phyloP scores from a whole-genome alignment of 73 alveolate species.

The Blepharisma japonicum region DNA sequence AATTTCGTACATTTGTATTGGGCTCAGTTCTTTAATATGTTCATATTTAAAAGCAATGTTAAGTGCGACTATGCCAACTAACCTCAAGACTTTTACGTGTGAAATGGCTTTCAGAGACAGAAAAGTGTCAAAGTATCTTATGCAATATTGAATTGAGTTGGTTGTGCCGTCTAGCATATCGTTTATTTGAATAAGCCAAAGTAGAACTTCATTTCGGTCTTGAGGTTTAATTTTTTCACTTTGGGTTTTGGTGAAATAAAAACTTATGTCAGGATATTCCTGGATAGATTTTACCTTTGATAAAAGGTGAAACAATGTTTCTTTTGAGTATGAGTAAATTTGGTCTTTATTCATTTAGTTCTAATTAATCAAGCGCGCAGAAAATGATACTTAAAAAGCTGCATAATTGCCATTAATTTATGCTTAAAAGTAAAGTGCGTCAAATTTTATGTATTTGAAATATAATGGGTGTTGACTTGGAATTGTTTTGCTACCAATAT shows the following conservation, averaged over 20 bases:
- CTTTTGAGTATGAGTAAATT: too few species aligned
- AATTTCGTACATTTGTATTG: not conserved
- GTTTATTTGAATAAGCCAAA: not conserved
- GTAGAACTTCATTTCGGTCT: not conserved
- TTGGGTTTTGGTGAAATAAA: not conserved
- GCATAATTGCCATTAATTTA: too few species aligned
- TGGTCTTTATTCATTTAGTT: too few species aligned
- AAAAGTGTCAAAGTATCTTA: not conserved
- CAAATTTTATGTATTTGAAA: too few species aligned
- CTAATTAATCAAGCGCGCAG: too few species aligned
- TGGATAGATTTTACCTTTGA: too few species aligned
- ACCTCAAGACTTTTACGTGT: not conserved
- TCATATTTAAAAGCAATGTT: constrained; percentile 21
- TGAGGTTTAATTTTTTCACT: not conserved
- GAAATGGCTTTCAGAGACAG: not conserved
- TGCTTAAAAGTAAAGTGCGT: too few species aligned
- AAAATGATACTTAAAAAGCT: too few species aligned
- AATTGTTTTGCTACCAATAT: too few species aligned
- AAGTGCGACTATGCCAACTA: not conserved
- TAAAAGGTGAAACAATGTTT: too few species aligned
- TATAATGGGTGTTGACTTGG: too few species aligned
- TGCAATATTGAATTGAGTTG: not conserved
- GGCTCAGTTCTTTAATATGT: not conserved
- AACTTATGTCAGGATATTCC: too few species aligned
- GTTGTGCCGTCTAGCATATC: not conserved